Evolutionary conservation across 1,139 yeast genomes (phyloP), one percentile per base, ranked within the genome.

Genomic region (Geotrichum candidum): DNA sequence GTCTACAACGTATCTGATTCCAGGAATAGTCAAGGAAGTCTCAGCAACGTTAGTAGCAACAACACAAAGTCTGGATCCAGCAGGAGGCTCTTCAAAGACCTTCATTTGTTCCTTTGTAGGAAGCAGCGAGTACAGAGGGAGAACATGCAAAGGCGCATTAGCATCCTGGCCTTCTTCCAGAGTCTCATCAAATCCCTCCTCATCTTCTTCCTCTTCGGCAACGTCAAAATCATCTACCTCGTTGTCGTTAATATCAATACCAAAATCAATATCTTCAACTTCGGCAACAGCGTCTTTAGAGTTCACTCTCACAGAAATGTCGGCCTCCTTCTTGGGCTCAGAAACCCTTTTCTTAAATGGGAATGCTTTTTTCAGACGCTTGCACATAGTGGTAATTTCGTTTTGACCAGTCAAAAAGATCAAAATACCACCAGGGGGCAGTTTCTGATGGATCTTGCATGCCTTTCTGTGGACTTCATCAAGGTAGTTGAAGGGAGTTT

Each of bases 11-110:
- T 95, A 95, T 63, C 96, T 80, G 41, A 95, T 90, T 9, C 96
- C 96, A 0, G 99, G 99, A 67, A 95, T 95, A 0, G 99, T 95
- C 73, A 95, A 81, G 2, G 97, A 90, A 0, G 99, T 95, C 75
- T 95, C 99, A 0, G 99, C 99, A 62, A 95, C 96, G 73, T 95
- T 95, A 1, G 99, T 95, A 1, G 99, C 97, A 29, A 95, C 90
- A 56, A 95, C 88, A 77, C 98, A 92, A 10, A 94, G 74, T 69
- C 99, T 81, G 51, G 92, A 82, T 0, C 96, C 96, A 23, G 78
- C 77, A 1, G 99, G 99, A 2, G 97, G 96, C 0, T 80, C 80
- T 62, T 88, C 84, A 73, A 95, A 95, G 1, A 95, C 96, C 71
- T 86, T 89, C 94, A 95, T 87, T 76, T 95, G 99, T 70, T 94